Evolutionary conservation across 2,329 filamentous ascomycete species (phyloP), one percentile per base, ranked within the genome.

Genomic region (Magnaporthales sp.): DNA sequence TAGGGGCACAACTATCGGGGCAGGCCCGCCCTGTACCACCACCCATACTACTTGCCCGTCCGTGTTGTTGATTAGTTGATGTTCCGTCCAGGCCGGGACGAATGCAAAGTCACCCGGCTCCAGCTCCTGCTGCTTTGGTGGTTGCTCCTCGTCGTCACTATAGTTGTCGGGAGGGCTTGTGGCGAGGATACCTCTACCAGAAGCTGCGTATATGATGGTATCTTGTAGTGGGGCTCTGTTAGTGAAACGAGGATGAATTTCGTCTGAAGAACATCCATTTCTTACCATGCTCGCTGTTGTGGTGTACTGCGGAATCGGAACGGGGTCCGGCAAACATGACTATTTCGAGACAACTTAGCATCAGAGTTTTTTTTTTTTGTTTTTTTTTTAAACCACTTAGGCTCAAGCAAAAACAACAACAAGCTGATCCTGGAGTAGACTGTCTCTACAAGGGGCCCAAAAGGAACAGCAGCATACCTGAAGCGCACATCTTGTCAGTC

Each of bases 51-150:
- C 86, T 32, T 84, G 81, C 1, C 74, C 75, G 60, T 87, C 85
- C 1, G 83, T 83, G 51, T 90, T 84, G 71, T 92, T 92, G 24
- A 88, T 79, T 66, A 89, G 83, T 74, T 91, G 88, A 75, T 92
- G 88, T 74, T 92, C 89, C 0, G 86, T 85, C 81, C 84, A 91
- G 0, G 88, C 84, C 0, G 89, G 89, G 13, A 92, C 83, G 66
- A 91, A 81, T 3, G 88, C 88, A 75, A 90, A 92, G 74, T 91
- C 89, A 0, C 90, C 89, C 0, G 85, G 80, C 1, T 75, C 75
- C 7, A 92, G 79, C 22, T 84, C 78, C 68, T 89, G 82, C 38
- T 83, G 82, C 68, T 83, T 83, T 0, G 81, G 74, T 62, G 81
- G 82, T 13, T 85, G 82, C 32, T 82, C 80, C 26, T 80, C 77